Conservation (phyloP, 768 basidiomycete species). For the Tylopilus subfusipes region DNA sequence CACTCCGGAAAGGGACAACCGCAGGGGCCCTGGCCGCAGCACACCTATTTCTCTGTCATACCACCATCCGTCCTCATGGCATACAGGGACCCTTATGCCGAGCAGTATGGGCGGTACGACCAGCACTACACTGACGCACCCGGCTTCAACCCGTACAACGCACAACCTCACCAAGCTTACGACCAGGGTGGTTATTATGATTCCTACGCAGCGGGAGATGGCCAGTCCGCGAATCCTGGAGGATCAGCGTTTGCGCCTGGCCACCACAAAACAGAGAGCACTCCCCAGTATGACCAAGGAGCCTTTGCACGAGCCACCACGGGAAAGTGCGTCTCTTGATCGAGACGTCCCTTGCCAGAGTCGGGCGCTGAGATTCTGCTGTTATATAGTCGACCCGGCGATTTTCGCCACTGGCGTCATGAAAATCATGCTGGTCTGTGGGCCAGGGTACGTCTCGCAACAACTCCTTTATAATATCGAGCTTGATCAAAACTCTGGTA, state of each 20-base stretch:
- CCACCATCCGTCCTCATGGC: constrained; percentile 30
- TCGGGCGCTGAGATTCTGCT: constrained; percentile 2
- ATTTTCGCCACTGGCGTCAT: constrained; percentile 50
- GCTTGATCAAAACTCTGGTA: constrained; percentile 24
- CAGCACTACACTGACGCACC: constrained; percentile 34
- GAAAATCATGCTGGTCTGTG: constrained; percentile 63
- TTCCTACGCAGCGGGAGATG: constrained; percentile 27
- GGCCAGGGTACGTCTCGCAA: constrained; percentile 48
- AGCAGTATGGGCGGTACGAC: constrained; percentile 29
- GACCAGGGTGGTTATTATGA: constrained; percentile 44
- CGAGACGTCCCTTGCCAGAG: not conserved
- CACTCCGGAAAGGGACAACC: constrained; percentile 3
- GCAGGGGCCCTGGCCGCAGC: constrained; percentile 17
- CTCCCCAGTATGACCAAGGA: constrained; percentile 38
- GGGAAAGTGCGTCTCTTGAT: constrained; percentile 28
- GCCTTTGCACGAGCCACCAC: constrained; percentile 38
- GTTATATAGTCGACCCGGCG: constrained; percentile 20
- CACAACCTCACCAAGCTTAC: constrained; percentile 49
- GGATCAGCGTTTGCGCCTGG: constrained; percentile 11
- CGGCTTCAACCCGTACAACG: constrained; percentile 46
- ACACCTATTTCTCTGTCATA: constrained; percentile 3
- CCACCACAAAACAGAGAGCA: constrained; percentile 31
- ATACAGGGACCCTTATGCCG: constrained; percentile 56
- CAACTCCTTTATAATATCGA: not conserved
- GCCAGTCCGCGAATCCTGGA: constrained; percentile 12